A percentile compares a stretch with the other conserved stretches of the same genome.
Evolutionary conservation across 305 asterid species (phyloP).

Genomic region (Striga hermonthica): DNA sequence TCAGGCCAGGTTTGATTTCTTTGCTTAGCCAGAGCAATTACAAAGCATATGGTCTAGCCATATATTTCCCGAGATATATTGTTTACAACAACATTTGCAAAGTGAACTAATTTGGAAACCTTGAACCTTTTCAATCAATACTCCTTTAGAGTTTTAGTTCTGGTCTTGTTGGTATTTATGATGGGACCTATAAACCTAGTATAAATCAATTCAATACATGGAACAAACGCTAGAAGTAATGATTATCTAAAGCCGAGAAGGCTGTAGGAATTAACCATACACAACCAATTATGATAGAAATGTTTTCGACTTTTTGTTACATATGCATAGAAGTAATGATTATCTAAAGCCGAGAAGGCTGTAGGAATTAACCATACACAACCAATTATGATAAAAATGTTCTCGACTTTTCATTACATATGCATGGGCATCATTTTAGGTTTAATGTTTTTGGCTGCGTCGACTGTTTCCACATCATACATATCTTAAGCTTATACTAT

Average conservation of each 20-base stretch:
- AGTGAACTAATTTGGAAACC: constrained; percentile 1
- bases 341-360: background rate
- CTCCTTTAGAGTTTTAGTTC: background rate
- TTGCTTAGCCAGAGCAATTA: background rate
- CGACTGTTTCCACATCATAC: no score
- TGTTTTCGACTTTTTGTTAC: background rate
- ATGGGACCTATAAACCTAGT: background rate
- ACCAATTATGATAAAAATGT: background rate
- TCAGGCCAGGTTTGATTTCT: background rate
- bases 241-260: background rate
- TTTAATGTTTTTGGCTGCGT: no score
- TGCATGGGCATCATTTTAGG: no score
- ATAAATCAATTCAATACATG: background rate
- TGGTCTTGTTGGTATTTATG: background rate
- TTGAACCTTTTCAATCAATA: background rate
- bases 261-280: background rate
- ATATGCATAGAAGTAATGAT: background rate
- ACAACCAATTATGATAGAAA: background rate
- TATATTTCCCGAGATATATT: background rate
- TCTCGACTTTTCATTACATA: no score
- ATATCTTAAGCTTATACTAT: no score
- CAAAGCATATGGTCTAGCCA: background rate
- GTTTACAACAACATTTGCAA: background rate
- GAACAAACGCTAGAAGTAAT: background rate
- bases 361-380: background rate